phyloP scores from a whole-genome alignment of 2,329 filamentous ascomycete genomes.

The Daldinia sp. region DNA sequence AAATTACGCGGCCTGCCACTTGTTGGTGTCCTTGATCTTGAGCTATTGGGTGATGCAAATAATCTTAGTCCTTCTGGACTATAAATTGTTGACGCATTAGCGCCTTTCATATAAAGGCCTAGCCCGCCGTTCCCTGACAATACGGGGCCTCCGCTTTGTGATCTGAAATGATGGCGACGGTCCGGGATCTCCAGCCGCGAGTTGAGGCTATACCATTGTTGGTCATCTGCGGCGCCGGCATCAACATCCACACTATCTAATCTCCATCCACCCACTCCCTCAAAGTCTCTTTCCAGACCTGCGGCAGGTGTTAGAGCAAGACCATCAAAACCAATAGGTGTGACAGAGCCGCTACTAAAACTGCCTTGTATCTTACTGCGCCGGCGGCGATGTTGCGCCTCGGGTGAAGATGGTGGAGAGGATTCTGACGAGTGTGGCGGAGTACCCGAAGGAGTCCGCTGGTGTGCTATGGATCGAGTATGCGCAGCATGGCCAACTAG shows the following conservation, averaged over 20 bases:
- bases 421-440: slow-evolving; percentile 29
- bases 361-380: slow-evolving; percentile 38
- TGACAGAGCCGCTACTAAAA: slow-evolving; percentile 38
- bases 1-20: slow-evolving; percentile 41
- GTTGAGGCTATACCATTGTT: slow-evolving; percentile 47
- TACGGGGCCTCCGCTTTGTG: slow-evolving; percentile 43
- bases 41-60: slow-evolving; percentile 55
- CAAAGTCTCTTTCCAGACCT: slow-evolving; percentile 64
- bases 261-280: slow-evolving; percentile 67
- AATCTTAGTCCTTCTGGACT: slow-evolving; percentile 46
- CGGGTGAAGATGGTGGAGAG: slow-evolving; percentile 38
- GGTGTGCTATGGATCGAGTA: slow-evolving; percentile 42
- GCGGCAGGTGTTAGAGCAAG: slow-evolving; percentile 56
- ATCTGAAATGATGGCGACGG: slow-evolving; percentile 44
- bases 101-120: slow-evolving; percentile 33
- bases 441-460: slow-evolving; percentile 24
- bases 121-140: slow-evolving; percentile 32
- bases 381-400: slow-evolving; percentile 28
- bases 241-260: slow-evolving; percentile 44
- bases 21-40: slow-evolving; percentile 59
- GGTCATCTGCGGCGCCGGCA: slow-evolving; percentile 50
- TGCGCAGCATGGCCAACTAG: slow-evolving; percentile 54
- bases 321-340: slow-evolving; percentile 40
- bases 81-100: slow-evolving; percentile 37
- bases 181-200: slow-evolving; percentile 45